phyloP scores from a whole-genome alignment of 257 asterid species.

The Prunella vulgaris region DNA sequence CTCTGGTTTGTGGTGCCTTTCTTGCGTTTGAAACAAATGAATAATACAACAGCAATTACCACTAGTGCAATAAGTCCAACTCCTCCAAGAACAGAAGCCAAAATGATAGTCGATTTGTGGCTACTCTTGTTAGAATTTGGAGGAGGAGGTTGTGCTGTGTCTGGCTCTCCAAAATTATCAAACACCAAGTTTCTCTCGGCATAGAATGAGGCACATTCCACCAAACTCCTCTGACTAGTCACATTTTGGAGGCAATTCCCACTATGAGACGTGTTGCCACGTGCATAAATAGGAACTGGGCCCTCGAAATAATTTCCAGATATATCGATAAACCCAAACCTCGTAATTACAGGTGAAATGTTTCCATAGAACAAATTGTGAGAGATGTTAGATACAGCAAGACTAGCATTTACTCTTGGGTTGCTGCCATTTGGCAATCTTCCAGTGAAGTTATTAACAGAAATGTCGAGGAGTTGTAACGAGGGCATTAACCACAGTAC shows the following conservation, averaged over 20 bases:
- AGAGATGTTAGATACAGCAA: slow-evolving; percentile 53
- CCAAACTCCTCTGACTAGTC: slow-evolving; percentile 49
- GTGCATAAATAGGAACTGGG: slow-evolving; percentile 51
- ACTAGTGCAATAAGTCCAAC: slow-evolving; percentile 49
- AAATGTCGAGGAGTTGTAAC: slow-evolving; percentile 60
- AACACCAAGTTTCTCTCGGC: slow-evolving; percentile 57
- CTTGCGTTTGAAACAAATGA: slow-evolving; percentile 55
- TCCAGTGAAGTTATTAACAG: slow-evolving; percentile 77
- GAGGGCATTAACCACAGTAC: slow-evolving; percentile 64
- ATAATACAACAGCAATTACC: slow-evolving; percentile 28
- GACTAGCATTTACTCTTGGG: slow-evolving; percentile 31
- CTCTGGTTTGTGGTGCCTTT: slow-evolving; percentile 50
- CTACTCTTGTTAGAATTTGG: slow-evolving; percentile 37
- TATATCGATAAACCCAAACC: slow-evolving; percentile 54
- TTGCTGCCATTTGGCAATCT: slow-evolving; percentile 43
- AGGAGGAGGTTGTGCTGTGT: slow-evolving; percentile 33
- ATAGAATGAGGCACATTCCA: slow-evolving; percentile 68
- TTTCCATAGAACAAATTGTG: slow-evolving; percentile 65
- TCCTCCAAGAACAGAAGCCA: slow-evolving; percentile 75
- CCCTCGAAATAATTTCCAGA: slow-evolving; percentile 85
- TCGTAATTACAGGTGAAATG: slow-evolving; percentile 45
- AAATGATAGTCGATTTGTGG: slow-evolving; percentile 38
- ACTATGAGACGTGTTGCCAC: slow-evolving; percentile 29
- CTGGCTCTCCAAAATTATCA: slow-evolving; percentile 75
- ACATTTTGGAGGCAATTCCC: slow-evolving; percentile 63